These are phyloP conservation scores for Nepenthes mirabilis DNA, from an alignment of 148 eudicot genomes.

Conservation along the genomic window DNA sequence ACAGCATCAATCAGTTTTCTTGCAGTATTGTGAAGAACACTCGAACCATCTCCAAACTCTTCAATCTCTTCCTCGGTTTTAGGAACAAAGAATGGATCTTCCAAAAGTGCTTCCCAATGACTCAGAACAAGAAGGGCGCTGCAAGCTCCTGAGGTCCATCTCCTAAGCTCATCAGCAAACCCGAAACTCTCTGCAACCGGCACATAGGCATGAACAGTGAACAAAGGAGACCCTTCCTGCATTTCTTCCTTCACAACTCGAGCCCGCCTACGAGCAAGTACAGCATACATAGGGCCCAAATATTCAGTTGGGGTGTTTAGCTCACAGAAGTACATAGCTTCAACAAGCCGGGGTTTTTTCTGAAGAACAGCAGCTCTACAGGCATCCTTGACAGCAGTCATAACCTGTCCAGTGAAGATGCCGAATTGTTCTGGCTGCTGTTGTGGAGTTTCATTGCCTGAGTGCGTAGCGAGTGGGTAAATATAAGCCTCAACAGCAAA, in stretches of 20 bases:
- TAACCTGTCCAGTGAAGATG: constrained; percentile 77
- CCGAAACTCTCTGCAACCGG: constrained; percentile 93
- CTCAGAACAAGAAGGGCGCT: constrained; percentile 87
- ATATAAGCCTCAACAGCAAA: constrained; percentile 59
- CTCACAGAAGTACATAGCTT: constrained; percentile 80
- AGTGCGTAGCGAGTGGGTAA: constrained; percentile 21
- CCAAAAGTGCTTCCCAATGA: constrained; percentile 76
- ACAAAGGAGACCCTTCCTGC: constrained; percentile 89
- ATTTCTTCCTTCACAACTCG: constrained; percentile 78
- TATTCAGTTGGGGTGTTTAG: constrained; percentile 69
- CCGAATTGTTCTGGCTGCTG: constrained; percentile 59
- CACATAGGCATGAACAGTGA: constrained; percentile 79
- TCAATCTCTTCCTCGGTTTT: constrained; percentile 90
- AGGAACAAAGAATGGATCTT: constrained; percentile 93
- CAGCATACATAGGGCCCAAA: constrained; percentile 74
- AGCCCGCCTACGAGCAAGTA: constrained; percentile 75
- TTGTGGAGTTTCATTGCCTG: constrained; percentile 27
- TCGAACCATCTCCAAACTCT: constrained; percentile 93
- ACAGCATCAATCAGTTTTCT: constrained; percentile 87
- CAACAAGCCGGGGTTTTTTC: constrained; percentile 68
- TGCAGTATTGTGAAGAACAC: constrained; percentile 62
- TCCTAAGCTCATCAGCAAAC: constrained; percentile 82
- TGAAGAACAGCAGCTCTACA: constrained; percentile 71
- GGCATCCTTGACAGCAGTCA: constrained; percentile 85
- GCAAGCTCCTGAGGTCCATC: constrained; percentile 82